These are phyloP conservation scores for Lanmaoa pseudosensibilis DNA, from an alignment of 768 basidiomycete genomes.

Conservation along the genomic window DNA sequence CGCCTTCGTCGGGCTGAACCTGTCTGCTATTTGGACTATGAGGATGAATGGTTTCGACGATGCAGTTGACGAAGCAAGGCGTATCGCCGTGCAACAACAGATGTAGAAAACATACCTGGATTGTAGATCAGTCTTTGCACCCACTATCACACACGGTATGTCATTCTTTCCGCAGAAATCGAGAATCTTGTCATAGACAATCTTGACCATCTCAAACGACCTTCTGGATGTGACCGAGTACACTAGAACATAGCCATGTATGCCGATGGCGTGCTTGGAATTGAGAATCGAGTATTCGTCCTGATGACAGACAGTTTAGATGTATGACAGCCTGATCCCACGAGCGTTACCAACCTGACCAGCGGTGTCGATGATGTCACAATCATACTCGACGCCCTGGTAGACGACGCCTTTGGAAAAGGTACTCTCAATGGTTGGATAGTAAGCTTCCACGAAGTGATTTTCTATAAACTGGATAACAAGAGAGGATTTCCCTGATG, in stretches of 20 bases:
- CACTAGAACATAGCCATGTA: slow-evolving; percentile 95
- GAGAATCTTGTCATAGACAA: slow-evolving; percentile 91
- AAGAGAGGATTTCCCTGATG: slow-evolving; percentile 90
- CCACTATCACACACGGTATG: slow-evolving; percentile 93
- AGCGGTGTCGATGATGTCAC: slow-evolving; percentile 97
- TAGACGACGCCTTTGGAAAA: slow-evolving; percentile 83
- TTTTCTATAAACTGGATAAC: slow-evolving; percentile 92
- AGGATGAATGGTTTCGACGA: slow-evolving; percentile 26
- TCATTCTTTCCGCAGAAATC: slow-evolving; percentile 81
- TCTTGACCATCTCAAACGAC: slow-evolving; percentile 93
- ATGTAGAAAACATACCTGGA: slow-evolving; percentile 54
- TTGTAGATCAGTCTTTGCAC: slow-evolving; percentile 84
- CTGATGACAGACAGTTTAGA: slow-evolving; percentile 30
- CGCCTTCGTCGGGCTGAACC: slow-evolving; percentile 71
- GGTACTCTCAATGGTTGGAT: slow-evolving; percentile 92
- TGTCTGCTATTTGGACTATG: slow-evolving; percentile 55
- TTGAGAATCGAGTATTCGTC: slow-evolving; percentile 96
- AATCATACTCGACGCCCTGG: slow-evolving; percentile 90
- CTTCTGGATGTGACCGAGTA: slow-evolving; percentile 89
- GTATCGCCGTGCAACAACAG: slow-evolving; percentile 6
- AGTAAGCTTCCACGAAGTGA: slow-evolving; percentile 89
- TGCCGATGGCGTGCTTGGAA: slow-evolving; percentile 91
- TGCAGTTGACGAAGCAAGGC: slow-evolving; percentile 9
- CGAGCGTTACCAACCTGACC: slow-evolving; percentile 69
- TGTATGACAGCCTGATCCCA: neutral